phyloP scores from a whole-genome alignment of 257 asterid genomes.

The Plantago major region DNA sequence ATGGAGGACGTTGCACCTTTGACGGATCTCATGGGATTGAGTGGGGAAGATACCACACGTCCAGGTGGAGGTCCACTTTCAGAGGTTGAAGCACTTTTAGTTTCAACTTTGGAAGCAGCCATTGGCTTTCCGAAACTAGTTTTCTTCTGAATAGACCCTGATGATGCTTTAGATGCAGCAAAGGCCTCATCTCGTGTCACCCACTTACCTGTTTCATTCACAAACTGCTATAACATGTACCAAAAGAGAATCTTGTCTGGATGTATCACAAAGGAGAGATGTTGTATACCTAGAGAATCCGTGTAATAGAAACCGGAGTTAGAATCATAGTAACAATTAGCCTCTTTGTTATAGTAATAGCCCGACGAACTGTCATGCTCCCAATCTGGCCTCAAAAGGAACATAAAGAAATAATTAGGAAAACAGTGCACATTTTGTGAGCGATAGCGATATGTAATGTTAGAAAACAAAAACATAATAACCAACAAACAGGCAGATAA shows the following conservation, averaged over 20 bases:
- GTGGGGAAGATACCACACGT: slow-evolving; percentile 58
- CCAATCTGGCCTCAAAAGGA: slow-evolving; percentile 59
- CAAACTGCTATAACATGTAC: slow-evolving; percentile 5
- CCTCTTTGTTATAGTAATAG: slow-evolving; percentile 60
- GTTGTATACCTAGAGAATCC: slow-evolving; percentile 64
- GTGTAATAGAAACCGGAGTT: slow-evolving; percentile 95
- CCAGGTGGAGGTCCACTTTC: slow-evolving; percentile 74
- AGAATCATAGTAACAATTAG: slow-evolving; percentile 73
- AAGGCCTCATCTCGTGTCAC: slow-evolving; percentile 82
- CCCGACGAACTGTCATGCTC: slow-evolving; percentile 73
- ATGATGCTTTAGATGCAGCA: slow-evolving; percentile 46
- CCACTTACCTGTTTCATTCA: slow-evolving; percentile 69
- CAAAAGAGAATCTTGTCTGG: slow-evolving; percentile 1
- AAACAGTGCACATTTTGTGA: not conserved
- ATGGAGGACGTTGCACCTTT: slow-evolving; percentile 75
- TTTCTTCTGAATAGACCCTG: slow-evolving; percentile 47
- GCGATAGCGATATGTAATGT: not conserved
- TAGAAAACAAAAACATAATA: not conserved
- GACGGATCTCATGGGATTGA: slow-evolving; percentile 60
- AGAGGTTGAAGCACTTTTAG: slow-evolving; percentile 37
- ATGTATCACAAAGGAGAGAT: slow-evolving; percentile 8
- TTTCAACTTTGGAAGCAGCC: slow-evolving; percentile 30
- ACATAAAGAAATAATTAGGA: not conserved
- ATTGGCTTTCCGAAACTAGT: slow-evolving; percentile 39
- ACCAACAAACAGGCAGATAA: not conserved